These are phyloP conservation scores for Tolypocladium endophyticum DNA, from an alignment of 2,329 filamentous ascomycete species.

Conservation along the genomic window DNA sequence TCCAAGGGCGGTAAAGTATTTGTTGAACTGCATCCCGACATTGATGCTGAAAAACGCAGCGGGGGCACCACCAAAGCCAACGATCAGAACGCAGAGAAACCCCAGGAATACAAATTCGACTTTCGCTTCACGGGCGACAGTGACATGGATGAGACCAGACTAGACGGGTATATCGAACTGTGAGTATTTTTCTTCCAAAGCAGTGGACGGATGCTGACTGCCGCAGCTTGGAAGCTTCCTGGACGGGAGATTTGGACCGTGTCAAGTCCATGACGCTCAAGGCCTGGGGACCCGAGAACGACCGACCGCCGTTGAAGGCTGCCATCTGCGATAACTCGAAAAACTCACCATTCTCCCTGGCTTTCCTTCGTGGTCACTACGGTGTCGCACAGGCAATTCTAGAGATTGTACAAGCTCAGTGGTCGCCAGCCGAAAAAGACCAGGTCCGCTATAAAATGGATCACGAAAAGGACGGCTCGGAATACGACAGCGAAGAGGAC, in stretches of 20 bases:
- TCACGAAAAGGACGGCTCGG: conserved; percentile 24
- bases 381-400: conserved; percentile 55
- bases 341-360: conserved; percentile 56
- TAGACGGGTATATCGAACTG: conserved; percentile 52
- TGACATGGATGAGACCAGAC: conserved; percentile 44
- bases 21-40: conserved; percentile 49
- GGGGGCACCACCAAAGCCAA: not conserved
- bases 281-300: conserved; percentile 42
- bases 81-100: conserved; percentile 6
- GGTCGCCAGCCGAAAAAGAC: conserved; percentile 42
- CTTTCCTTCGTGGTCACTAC: conserved; percentile 54
- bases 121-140: conserved; percentile 43
- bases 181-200: conserved; percentile 24
- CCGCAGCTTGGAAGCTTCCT: conserved; percentile 58
- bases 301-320: conserved; percentile 52
- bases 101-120: conserved; percentile 32
- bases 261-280: conserved; percentile 55
- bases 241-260: conserved; percentile 54
- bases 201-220: not conserved
- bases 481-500: conserved; percentile 19
- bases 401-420: conserved; percentile 61
- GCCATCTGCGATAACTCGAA: conserved; percentile 40
- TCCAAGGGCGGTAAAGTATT: conserved; percentile 57
- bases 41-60: conserved; percentile 15
- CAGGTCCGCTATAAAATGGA: conserved; percentile 39